These are phyloP conservation scores for Zygoascus flipseniorum DNA, from an alignment of 805 yeast species.

Conservation along the genomic window DNA sequence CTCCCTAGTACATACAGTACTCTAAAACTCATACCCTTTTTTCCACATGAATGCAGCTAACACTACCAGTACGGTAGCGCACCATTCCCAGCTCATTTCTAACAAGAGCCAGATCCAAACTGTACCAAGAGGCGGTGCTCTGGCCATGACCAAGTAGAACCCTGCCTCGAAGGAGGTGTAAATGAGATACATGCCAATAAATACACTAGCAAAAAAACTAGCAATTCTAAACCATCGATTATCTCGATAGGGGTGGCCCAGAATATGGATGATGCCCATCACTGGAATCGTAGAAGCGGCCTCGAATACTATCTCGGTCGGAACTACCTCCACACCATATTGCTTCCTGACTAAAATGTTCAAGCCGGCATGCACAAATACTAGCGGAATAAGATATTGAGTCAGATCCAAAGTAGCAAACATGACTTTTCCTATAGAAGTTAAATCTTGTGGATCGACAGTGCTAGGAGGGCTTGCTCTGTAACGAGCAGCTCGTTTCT, in stretches of 20 bases:
- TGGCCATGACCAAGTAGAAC: conserved; percentile 31
- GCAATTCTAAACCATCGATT: conserved; percentile 15
- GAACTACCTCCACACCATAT: conserved; percentile 20
- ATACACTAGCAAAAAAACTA: conserved; percentile 18
- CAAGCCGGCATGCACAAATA: conserved; percentile 27
- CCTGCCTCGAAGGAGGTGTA: conserved; percentile 28
- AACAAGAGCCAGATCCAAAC: conserved; percentile 33
- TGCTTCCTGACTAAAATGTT: conserved; percentile 30
- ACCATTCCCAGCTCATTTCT: conserved; percentile 31
- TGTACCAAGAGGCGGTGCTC: conserved; percentile 35
- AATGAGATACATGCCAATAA: conserved; percentile 28
- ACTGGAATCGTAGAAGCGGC: conserved; percentile 25
- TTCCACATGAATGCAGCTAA: conserved; percentile 22
- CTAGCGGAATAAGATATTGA: conserved; percentile 25
- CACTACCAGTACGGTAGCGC: conserved; percentile 20
- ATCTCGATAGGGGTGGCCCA: conserved; percentile 21
- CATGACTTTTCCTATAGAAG: conserved; percentile 18
- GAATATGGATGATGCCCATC: conserved; percentile 21
- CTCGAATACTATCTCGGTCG: conserved; percentile 13
- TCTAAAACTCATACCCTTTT: conserved; percentile 11
- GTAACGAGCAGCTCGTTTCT: conserved; percentile 1
- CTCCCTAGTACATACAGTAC: no score
- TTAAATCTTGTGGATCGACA: conserved; percentile 12
- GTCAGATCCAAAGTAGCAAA: conserved; percentile 23
- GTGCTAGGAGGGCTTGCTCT: conserved; percentile 1